Evolutionary conservation across 1,284 basidiomycete species (phyloP).

Genomic region (Trametes versicolor): DNA sequence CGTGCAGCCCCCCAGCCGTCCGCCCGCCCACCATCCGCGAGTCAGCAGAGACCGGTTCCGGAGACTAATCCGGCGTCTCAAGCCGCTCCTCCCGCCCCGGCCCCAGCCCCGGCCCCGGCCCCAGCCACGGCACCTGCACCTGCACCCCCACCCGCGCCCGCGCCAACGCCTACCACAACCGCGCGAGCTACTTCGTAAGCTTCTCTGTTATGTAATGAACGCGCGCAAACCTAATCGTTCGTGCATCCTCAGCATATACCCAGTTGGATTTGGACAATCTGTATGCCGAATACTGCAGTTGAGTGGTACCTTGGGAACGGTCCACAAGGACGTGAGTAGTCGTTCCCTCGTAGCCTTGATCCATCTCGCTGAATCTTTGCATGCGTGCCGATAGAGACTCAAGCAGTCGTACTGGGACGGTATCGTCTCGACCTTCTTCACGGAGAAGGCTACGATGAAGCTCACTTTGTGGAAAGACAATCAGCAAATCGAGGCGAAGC

Average conservation of each 20-base stretch:
- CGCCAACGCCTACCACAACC: constrained; percentile 1
- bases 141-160: constrained; percentile 6
- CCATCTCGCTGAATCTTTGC: background rate
- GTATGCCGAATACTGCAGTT: constrained; percentile 70
- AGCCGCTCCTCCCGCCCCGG: constrained; percentile 36
- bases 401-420: constrained; percentile 71
- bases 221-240: background rate
- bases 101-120: constrained; percentile 35
- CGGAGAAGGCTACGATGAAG: constrained; percentile 71
- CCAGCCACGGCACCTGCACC: constrained; percentile 10
- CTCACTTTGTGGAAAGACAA: constrained; percentile 86
- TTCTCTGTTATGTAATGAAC: background rate
- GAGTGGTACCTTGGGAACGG: constrained; percentile 65
- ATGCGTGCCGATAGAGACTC: constrained; percentile 55
- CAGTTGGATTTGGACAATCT: constrained; percentile 66
- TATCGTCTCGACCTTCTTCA: constrained; percentile 72
- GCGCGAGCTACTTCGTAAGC: constrained; percentile 20
- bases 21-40: constrained; percentile 14
- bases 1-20: constrained; percentile 9
- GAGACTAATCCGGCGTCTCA: constrained; percentile 14
- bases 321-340: constrained; percentile 57
- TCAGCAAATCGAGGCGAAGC: constrained; percentile 76
- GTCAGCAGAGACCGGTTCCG: constrained; percentile 13
- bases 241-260: constrained; percentile 10
- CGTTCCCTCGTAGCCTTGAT: background rate